Percentiles rank a stretch among this genome's conserved stretches.
Conservation (phyloP, 1,284 basidiomycete species). For the Ceraceosorus bombacis region DNA sequence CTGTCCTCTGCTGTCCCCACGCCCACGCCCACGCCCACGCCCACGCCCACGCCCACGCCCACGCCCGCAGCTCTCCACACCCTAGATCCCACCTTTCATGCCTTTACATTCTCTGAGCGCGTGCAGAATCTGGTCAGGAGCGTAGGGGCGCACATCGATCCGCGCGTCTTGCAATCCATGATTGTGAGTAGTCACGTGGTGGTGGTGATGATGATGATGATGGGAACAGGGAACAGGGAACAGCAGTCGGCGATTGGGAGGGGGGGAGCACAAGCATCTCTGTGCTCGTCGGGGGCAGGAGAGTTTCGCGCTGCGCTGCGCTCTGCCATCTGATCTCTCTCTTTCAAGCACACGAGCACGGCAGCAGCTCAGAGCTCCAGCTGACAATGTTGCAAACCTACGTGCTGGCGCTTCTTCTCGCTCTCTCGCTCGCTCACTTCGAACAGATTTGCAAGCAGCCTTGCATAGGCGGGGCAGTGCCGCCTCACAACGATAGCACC, state of each 20-base stretch:
- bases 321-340: no score
- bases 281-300: no score
- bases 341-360: no score
- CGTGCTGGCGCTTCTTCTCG: constrained; percentile 59
- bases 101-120: constrained; percentile 21
- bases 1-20: no score
- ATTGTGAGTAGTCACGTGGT: constrained; percentile 51
- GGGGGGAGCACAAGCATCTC: no score
- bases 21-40: no score
- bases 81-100: constrained; percentile 66
- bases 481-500: constrained; percentile 55
- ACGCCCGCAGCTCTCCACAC: constrained; percentile 60
- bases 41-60: no score
- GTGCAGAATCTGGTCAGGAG: constrained; percentile 25
- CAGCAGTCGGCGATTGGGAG: no score
- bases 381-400: constrained; percentile 54
- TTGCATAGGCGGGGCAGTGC: constrained; percentile 41
- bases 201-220: no score
- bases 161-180: constrained; percentile 81
- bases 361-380: no score
- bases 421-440: not conserved
- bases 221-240: no score
- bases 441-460: constrained; percentile 47
- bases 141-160: constrained; percentile 22
- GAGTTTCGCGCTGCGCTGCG: no score